Evolutionary conservation across 2,329 filamentous ascomycete species (phyloP).

Genomic region (Sclerotinia sclerotiorum): DNA sequence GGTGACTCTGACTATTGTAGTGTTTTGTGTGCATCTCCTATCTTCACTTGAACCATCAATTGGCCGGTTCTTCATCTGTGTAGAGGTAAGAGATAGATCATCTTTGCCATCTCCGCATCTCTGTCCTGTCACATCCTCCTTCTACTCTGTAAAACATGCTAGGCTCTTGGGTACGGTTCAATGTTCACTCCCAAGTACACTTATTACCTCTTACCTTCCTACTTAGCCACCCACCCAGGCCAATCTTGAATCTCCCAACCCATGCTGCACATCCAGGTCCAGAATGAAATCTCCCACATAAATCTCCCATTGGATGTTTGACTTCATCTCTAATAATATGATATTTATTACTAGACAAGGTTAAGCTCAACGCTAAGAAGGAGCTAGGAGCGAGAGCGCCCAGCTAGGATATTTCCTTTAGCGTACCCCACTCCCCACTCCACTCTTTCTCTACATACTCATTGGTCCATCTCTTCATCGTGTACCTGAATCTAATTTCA

Average conservation of each 20-base stretch:
- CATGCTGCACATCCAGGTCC: background rate
- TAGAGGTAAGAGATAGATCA: no score
- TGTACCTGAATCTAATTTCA: constrained; percentile 14
- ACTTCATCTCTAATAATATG: background rate
- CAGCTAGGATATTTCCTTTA: background rate
- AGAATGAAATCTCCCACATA: constrained; percentile 6
- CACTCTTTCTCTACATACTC: accelerated
- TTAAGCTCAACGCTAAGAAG: background rate
- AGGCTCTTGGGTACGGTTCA: no score
- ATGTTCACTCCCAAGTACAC: no score
- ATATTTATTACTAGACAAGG: background rate
- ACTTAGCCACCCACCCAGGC: no score
- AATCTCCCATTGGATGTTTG: background rate
- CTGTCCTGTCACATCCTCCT: background rate
- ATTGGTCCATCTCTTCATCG: background rate
- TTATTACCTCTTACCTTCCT: no score
- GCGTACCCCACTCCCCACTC: background rate
- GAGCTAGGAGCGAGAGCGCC: accelerated
- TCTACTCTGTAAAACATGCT: background rate
- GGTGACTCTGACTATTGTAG: background rate
- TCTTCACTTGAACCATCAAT: background rate
- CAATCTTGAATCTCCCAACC: no score
- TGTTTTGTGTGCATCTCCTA: background rate
- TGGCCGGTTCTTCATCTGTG: background rate
- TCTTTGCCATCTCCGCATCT: background rate